Evolutionary conservation across 176 grass and related monocot species (phyloP).

Genomic region (Tuctoria greenei): DNA sequence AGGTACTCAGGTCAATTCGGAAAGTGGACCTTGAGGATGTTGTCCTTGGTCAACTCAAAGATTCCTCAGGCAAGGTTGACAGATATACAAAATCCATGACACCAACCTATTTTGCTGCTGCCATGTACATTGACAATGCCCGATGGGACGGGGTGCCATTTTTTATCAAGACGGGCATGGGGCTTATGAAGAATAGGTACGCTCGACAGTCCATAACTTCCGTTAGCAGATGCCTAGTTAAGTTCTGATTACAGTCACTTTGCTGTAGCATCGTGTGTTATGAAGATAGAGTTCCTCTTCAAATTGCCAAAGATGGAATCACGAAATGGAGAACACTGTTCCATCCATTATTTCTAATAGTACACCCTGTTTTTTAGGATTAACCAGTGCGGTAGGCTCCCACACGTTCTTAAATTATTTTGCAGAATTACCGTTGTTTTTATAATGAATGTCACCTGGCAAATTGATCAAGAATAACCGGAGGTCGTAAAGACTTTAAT

Average conservation of each 20-base stretch:
- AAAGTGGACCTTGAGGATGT: conserved; percentile 76
- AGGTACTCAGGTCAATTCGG: conserved; percentile 87
- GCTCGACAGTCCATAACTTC: background rate
- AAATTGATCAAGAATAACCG: conserved; percentile 20
- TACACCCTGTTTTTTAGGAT: background rate
- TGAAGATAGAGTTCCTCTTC: background rate
- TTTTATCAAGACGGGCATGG: conserved; percentile 90
- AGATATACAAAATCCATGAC: conserved; percentile 77
- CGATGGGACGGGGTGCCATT: conserved; percentile 97
- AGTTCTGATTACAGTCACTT: conserved; percentile 13
- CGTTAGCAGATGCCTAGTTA: background rate
- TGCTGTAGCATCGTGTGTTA: background rate
- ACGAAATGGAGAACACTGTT: conserved; percentile 1
- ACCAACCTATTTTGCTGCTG: conserved; percentile 88
- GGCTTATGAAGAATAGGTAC: conserved; percentile 88
- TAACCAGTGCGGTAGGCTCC: no score
- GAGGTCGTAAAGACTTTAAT: background rate
- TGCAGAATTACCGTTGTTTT: background rate
- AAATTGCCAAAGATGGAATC: conserved; percentile 10
- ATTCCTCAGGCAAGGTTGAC: conserved; percentile 51
- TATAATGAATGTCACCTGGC: background rate
- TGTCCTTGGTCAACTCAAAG: conserved; percentile 89
- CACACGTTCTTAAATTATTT: background rate
- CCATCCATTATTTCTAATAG: conserved; percentile 2
- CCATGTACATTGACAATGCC: conserved; percentile 91